Evolutionary conservation across 495 filamentous ascomycete genomes (phyloP).

Genomic region (Aspergillus sclerotioniger): DNA sequence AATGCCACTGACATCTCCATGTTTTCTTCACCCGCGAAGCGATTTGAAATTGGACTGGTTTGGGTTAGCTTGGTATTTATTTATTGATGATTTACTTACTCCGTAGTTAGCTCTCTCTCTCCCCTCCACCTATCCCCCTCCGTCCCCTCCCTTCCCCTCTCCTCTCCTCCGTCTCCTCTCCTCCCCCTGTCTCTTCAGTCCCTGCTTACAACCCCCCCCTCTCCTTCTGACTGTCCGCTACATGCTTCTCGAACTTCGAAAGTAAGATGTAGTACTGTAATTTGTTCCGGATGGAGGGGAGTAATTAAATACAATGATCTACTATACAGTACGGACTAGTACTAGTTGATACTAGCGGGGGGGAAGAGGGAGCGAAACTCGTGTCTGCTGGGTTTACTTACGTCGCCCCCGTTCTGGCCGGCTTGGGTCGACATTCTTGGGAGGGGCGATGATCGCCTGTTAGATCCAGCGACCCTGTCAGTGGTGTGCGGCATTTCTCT

Average conservation of each 20-base stretch:
- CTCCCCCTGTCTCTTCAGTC: too few species aligned
- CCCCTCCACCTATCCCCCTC: too few species aligned
- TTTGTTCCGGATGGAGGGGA: too few species aligned
- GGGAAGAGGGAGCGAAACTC: constrained; percentile 10
- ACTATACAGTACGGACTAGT: constrained; percentile 17
- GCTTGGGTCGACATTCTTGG: constrained; percentile 13
- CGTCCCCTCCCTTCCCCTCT: too few species aligned
- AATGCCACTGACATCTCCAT: neutral
- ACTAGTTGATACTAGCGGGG: constrained; percentile 18
- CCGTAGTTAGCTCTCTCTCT: too few species aligned
- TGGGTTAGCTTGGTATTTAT: neutral
- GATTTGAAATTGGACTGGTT: neutral
- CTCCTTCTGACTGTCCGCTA: too few species aligned
- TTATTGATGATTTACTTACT: too few species aligned
- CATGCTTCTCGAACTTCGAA: too few species aligned
- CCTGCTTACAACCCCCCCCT: too few species aligned
- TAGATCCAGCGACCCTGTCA: constrained; percentile 15
- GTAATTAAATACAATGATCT: constrained; percentile 22
- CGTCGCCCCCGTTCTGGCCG: constrained; percentile 17
- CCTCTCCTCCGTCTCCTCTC: too few species aligned
- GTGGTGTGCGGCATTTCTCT: constrained; percentile 14
- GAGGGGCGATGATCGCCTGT: constrained; percentile 20
- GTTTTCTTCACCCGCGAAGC: neutral
- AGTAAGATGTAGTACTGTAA: too few species aligned
- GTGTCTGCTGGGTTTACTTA: constrained; percentile 11